These are phyloP conservation scores for Blastocystis sp. DNA, from an alignment of 352 stramenopile species.

Conservation along the genomic window DNA sequence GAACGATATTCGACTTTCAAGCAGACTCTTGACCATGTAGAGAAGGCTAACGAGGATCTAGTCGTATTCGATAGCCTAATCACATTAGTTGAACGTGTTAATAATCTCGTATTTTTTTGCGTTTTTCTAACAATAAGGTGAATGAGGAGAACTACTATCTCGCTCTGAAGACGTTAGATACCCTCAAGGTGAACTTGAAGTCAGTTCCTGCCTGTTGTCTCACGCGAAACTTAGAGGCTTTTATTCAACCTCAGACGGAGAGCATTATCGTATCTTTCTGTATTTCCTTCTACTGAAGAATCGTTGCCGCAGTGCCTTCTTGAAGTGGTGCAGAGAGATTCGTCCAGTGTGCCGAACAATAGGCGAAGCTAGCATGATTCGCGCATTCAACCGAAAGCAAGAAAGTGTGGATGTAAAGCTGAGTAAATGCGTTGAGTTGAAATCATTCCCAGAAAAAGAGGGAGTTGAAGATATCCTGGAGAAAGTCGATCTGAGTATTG, in stretches of 20 bases:
- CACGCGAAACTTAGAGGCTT: conserved; percentile 23
- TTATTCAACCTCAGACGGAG: conserved; percentile 53
- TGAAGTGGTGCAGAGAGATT: conserved; percentile 38
- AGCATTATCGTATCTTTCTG: neutral
- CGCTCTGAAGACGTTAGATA: conserved; percentile 55
- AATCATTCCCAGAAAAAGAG: neutral
- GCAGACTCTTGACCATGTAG: conserved; percentile 29
- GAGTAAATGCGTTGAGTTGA: neutral
- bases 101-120: neutral
- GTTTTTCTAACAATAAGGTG: neutral
- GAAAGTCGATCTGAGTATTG: conserved; percentile 42
- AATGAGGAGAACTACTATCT: conserved; percentile 55
- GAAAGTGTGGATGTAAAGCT: neutral
- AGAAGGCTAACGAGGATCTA: conserved; percentile 34
- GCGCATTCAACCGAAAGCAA: conserved; percentile 33
- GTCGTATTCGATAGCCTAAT: conserved; percentile 52
- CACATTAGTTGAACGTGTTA: conserved; percentile 5
- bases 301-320: neutral
- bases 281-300: neutral
- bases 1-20: conserved; percentile 11
- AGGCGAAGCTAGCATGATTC: conserved; percentile 45
- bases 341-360: conserved; percentile 9
- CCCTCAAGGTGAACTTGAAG: conserved; percentile 30
- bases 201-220: conserved; percentile 10
- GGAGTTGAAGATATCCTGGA: conserved; percentile 47